Evolutionary conservation across 257 asterid genomes (phyloP).

Genomic region (Solanum raphanifolium): DNA sequence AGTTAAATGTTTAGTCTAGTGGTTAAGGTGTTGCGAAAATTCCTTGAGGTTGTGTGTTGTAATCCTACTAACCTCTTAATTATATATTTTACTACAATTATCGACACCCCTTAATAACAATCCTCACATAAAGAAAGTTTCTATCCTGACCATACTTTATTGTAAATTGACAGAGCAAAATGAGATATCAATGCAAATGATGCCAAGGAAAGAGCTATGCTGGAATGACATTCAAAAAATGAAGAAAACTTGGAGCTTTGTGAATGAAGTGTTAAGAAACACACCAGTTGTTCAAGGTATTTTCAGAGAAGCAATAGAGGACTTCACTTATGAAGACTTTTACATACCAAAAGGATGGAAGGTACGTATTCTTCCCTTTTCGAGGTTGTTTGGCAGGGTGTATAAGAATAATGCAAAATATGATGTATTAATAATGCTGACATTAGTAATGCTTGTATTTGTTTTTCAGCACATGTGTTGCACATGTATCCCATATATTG

Average conservation of each 20-base stretch:
- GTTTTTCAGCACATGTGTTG: not conserved
- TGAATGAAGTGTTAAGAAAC: not conserved
- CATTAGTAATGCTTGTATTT: not conserved
- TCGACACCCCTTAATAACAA: too few species aligned
- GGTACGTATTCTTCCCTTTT: not conserved
- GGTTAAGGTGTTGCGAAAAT: too few species aligned
- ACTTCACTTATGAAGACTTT: not conserved
- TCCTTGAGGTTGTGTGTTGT: too few species aligned
- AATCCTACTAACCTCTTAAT: too few species aligned
- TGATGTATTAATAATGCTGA: not conserved
- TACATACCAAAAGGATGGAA: conserved; percentile 3
- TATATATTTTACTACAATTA: too few species aligned
- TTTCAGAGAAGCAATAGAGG: not conserved
- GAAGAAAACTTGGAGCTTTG: not conserved
- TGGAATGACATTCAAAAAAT: not conserved
- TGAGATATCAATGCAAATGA: not conserved
- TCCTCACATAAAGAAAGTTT: too few species aligned
- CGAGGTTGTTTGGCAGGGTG: not conserved
- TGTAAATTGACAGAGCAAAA: not conserved
- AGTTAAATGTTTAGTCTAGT: too few species aligned
- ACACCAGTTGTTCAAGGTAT: not conserved
- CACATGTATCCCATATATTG: not conserved
- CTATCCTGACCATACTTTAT: too few species aligned
- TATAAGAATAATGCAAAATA: too few species aligned
- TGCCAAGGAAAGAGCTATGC: not conserved